A percentile compares a stretch with the other conserved stretches of the same genome.
Evolutionary conservation across 805 yeast species (phyloP).

Genomic region (Sugiyamaella mastotermitis): DNA sequence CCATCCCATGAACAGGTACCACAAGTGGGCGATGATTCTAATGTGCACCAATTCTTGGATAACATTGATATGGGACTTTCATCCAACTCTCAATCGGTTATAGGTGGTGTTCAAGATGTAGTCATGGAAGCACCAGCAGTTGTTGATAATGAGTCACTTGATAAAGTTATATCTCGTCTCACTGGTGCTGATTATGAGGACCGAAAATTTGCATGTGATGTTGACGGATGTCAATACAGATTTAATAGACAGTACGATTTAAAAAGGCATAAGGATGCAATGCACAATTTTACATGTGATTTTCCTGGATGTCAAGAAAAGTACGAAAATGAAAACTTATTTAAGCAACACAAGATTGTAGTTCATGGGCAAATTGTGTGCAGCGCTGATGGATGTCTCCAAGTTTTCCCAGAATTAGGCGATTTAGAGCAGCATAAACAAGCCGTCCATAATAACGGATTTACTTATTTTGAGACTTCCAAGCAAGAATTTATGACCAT

Average conservation of each 20-base stretch:
- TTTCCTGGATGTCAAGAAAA: neutral
- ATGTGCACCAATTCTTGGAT: constrained; percentile 10
- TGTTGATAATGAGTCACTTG: neutral
- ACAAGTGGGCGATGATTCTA: too few relatives aligned
- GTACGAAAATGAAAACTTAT: neutral
- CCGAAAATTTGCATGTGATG: constrained; percentile 29
- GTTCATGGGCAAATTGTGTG: neutral
- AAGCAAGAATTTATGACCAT: too few relatives aligned
- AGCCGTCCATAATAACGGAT: too few relatives aligned
- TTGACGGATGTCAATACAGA: constrained; percentile 27
- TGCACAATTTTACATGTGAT: neutral
- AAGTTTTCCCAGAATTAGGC: too few relatives aligned
- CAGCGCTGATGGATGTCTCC: too few relatives aligned
- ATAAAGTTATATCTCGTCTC: constrained; percentile 14
- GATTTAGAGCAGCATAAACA: too few relatives aligned
- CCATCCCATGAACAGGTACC: neutral
- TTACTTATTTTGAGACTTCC: too few relatives aligned
- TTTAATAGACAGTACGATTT: constrained; percentile 35
- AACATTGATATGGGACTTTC: neutral
- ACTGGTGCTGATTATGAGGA: constrained; percentile 32
- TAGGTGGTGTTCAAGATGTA: neutral
- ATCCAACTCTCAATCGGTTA: neutral
- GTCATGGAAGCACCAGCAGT: neutral
- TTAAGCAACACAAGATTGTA: neutral
- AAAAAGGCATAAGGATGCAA: constrained; percentile 29